Evolutionary conservation across 2,329 filamentous ascomycete species (phyloP), one percentile per base, ranked within the genome.

Genomic region (Arthrocladium fulminans): DNA sequence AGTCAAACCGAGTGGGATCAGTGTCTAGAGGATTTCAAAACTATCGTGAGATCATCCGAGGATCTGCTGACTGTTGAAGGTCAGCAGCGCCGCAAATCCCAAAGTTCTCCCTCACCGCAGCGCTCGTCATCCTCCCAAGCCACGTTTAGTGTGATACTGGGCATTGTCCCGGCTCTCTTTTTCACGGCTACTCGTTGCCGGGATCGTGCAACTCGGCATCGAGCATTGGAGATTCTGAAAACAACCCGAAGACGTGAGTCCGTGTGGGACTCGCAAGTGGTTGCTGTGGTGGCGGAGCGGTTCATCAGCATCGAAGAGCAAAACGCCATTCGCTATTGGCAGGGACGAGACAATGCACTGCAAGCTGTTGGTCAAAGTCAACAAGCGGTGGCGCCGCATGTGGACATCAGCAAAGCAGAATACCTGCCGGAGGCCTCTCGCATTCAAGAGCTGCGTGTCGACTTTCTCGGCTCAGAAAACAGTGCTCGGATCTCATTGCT

Each of bases 161-260:
- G 80, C 15, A 77, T 85, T 47, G 72, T 85, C 3, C 76, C 80
- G 2, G 78, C 80, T 0, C 69, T 85, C 1, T 84, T 79, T 54
- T 73, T 83, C 3, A 76, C 80, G n/a, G 80, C 77, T 5, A 82
- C 77, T 5, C 83, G 82, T 59, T 84, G 80, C 57, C 73, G 80
- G 9, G 74, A 83, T 51, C 72, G 74, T 0, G 55, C 66, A 1
- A 69, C 76, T 27, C 74, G 81, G 17, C 70, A 78, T 15, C 74
- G 77, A 53, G 81, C 81, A 6, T 79, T 84, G 35, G 71, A 77
- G 60, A 62, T 85, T 30, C 64, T 85, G 48, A 70, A 72, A 44
- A 77, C 72, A 55, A 80, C 75, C 57, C 74, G 79, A 6, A 71
- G 80, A 39, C 70, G 80, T 42, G 82, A 85, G 63, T 81, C 78